phyloP scores from a whole-genome alignment of 306 rosid genomes.

The Corylus americana region DNA sequence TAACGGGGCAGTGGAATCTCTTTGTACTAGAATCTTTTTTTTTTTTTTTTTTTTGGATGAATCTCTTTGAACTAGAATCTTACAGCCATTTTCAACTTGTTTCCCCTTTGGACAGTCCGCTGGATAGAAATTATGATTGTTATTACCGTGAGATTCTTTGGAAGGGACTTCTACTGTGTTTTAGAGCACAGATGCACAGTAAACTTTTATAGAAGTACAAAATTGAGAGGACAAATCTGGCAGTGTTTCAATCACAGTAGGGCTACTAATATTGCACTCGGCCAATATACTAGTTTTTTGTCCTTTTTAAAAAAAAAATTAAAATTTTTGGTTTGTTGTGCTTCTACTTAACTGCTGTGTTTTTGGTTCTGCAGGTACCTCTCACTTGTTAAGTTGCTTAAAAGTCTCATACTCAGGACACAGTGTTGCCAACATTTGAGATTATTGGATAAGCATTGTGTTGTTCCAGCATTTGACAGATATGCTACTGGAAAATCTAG shows the following conservation, averaged over 20 bases:
- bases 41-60: too few species aligned
- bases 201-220: not conserved
- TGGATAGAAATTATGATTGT: not conserved
- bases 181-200: not conserved
- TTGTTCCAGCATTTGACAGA: constrained; percentile 36
- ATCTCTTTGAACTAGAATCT: not conserved
- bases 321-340: not conserved
- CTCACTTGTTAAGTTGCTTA: constrained; percentile 57
- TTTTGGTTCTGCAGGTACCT: constrained; percentile 56
- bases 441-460: constrained; percentile 79
- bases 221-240: not conserved
- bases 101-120: too few species aligned
- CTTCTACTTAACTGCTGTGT: constrained; percentile 18
- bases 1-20: not conserved
- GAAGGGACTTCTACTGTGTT: not conserved
- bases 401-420: constrained; percentile 59
- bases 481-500: constrained; percentile 25
- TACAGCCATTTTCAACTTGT: too few species aligned
- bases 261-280: not conserved
- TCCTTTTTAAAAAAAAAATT: not conserved
- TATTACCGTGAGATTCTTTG: not conserved
- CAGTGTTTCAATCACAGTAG: not conserved
- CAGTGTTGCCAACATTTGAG: constrained; percentile 48
- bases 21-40: not conserved
- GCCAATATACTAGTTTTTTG: not conserved